phyloP scores from a whole-genome alignment of 2,329 filamentous ascomycete species.

The Madurella fahalii region DNA sequence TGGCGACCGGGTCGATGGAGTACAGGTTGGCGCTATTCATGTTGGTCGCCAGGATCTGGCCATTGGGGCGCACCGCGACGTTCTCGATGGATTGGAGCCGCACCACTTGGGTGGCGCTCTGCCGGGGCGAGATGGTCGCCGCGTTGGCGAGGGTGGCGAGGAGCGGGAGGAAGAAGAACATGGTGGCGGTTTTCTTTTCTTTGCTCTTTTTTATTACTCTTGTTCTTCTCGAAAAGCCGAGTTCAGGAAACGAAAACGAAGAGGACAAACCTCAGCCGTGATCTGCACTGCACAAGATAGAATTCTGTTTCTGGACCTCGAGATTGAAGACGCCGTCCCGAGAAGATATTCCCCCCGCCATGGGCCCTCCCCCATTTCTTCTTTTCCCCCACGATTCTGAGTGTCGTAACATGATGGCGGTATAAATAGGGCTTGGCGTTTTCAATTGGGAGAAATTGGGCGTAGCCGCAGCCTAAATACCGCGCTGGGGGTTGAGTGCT shows the following conservation, averaged over 20 bases:
- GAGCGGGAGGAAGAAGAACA: conserved; percentile 15
- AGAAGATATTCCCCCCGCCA: not conserved
- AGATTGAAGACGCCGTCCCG: not conserved
- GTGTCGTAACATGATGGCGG: not conserved
- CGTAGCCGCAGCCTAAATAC: conserved; percentile 16
- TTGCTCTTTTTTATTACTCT: too few species aligned
- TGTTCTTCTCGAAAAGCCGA: too few species aligned
- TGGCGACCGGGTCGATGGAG: conserved; percentile 27
- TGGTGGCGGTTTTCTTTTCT: not conserved
- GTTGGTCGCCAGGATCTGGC: conserved; percentile 32
- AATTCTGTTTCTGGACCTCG: too few species aligned
- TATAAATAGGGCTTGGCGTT: conserved; percentile 11
- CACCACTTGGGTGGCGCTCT: conserved; percentile 27
- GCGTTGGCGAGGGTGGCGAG: conserved; percentile 12
- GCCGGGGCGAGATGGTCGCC: conserved; percentile 23
- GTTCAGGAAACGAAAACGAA: too few species aligned
- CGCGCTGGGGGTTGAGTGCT: not conserved
- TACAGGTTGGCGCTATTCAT: conserved; percentile 33
- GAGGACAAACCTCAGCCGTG: too few species aligned
- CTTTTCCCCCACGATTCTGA: not conserved
- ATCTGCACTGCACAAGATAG: too few species aligned
- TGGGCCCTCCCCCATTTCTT: not conserved
- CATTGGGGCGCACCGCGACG: conserved; percentile 30
- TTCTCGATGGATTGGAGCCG: conserved; percentile 30
- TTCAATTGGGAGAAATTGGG: conserved; percentile 15